These are phyloP conservation scores for Myxozyma neglecta DNA, from an alignment of 805 yeast species.

Conservation along the genomic window DNA sequence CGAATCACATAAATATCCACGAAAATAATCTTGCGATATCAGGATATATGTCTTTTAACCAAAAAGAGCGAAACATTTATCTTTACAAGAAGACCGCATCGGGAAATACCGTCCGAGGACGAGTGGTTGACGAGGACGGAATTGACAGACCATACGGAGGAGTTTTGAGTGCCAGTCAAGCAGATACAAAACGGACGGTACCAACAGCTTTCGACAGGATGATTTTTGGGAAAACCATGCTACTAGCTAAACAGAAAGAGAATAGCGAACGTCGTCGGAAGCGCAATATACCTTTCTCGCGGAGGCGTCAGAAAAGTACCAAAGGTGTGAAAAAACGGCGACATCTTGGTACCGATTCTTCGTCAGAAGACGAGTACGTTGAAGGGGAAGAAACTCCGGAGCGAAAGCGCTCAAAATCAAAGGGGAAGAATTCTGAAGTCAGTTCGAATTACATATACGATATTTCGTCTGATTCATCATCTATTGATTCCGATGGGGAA, in stretches of 20 bases:
- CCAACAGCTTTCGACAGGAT: conserved; percentile 32
- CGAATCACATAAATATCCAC: conserved; percentile 22
- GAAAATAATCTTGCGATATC: conserved; percentile 21
- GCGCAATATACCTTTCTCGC: not conserved
- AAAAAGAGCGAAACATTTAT: conserved; percentile 8
- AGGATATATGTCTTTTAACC: conserved; percentile 20
- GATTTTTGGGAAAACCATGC: conserved; percentile 33
- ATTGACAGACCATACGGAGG: conserved; percentile 29
- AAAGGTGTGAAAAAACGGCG: not conserved
- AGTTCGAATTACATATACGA: not conserved
- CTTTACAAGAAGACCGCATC: not conserved
- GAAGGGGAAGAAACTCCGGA: not conserved
- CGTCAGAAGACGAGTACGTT: not conserved
- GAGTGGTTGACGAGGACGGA: not conserved
- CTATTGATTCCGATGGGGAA: not conserved
- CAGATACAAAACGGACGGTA: conserved; percentile 43
- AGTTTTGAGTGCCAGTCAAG: conserved; percentile 35
- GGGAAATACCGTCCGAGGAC: not conserved
- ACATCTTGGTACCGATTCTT: not conserved
- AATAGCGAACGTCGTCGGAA: not conserved
- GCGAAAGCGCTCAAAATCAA: not conserved
- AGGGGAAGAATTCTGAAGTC: not conserved
- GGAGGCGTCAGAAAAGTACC: not conserved
- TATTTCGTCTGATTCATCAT: not conserved
- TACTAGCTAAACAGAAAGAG: conserved; percentile 21